Evolutionary conservation across 805 yeast species (phyloP).

Genomic region (Priceomyces castillae): DNA sequence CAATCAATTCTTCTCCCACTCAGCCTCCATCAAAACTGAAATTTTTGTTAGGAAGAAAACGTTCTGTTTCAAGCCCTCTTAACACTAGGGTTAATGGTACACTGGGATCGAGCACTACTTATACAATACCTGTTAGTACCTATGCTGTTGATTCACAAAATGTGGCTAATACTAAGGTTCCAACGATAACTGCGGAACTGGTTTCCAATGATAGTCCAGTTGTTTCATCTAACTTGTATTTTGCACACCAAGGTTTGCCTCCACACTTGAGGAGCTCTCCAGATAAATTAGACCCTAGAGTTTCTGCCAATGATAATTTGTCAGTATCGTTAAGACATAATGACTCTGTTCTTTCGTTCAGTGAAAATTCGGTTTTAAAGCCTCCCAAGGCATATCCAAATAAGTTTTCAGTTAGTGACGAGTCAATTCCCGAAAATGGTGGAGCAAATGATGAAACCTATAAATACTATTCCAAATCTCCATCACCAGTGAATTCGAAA

Average conservation of each 20-base stretch:
- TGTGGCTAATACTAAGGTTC: slow-evolving; percentile 8
- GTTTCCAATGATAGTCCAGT: slow-evolving; percentile 21
- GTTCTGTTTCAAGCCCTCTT: slow-evolving; percentile 17
- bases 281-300: slow-evolving; percentile 16
- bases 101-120: not conserved
- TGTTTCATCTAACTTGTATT: slow-evolving; percentile 45
- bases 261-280: slow-evolving; percentile 38
- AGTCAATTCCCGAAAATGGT: slow-evolving; percentile 8
- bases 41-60: slow-evolving; percentile 15
- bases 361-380: slow-evolving; percentile 18
- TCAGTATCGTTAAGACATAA: slow-evolving; percentile 40
- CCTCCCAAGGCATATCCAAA: slow-evolving; percentile 18
- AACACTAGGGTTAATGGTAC: slow-evolving; percentile 1
- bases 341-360: slow-evolving; percentile 30
- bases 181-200: slow-evolving; percentile 11
- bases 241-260: slow-evolving; percentile 58
- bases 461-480: slow-evolving; percentile 6
- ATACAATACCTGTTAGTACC: not conserved
- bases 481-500: not conserved
- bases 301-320: slow-evolving; percentile 22
- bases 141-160: not conserved
- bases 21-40: slow-evolving; percentile 9
- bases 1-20: not conserved
- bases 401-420: slow-evolving; percentile 11
- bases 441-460: slow-evolving; percentile 3